phyloP scores from a whole-genome alignment of 768 basidiomycete genomes.

The Pisolithus microcarpus region DNA sequence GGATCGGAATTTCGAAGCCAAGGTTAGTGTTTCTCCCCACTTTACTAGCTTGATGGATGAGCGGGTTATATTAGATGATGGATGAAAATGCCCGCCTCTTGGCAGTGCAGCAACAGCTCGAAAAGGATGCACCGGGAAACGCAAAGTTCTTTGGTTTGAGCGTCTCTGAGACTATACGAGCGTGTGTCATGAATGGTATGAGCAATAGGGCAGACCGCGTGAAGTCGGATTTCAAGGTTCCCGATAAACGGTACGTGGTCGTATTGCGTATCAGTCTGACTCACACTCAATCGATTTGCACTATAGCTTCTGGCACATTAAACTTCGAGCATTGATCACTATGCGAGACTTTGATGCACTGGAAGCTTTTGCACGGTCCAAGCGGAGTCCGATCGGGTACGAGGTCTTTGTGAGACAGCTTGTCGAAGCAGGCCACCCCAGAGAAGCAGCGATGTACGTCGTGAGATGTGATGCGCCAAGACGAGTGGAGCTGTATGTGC shows the following conservation, averaged over 20 bases:
- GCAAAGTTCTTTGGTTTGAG: conserved; percentile 76
- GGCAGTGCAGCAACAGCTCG: conserved; percentile 75
- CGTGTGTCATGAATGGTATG: conserved; percentile 71
- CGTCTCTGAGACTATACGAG: conserved; percentile 79
- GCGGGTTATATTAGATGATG: conserved; percentile 62
- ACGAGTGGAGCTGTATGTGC: conserved; percentile 80
- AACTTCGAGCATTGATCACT: conserved; percentile 75
- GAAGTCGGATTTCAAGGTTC: conserved; percentile 84
- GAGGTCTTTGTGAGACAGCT: conserved; percentile 83
- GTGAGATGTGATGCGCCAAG: conserved; percentile 77
- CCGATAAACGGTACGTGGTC: conserved; percentile 76
- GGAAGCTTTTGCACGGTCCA: conserved; percentile 79
- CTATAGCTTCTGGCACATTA: conserved; percentile 86
- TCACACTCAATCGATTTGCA: background rate
- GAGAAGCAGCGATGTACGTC: conserved; percentile 75
- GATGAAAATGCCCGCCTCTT: conserved; percentile 81
- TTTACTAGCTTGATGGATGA: background rate
- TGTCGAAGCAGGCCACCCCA: conserved; percentile 62
- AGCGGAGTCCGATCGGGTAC: conserved; percentile 91
- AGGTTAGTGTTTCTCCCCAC: conserved; percentile 39
- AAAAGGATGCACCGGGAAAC: conserved; percentile 76
- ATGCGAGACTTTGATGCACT: conserved; percentile 80
- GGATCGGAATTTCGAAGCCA: conserved; percentile 84
- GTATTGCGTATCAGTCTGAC: background rate
- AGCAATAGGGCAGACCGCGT: conserved; percentile 85